Base-by-base conservation (phyloP, 2,329 filamentous ascomycete species). In the Corynespora cassiicola region DNA sequence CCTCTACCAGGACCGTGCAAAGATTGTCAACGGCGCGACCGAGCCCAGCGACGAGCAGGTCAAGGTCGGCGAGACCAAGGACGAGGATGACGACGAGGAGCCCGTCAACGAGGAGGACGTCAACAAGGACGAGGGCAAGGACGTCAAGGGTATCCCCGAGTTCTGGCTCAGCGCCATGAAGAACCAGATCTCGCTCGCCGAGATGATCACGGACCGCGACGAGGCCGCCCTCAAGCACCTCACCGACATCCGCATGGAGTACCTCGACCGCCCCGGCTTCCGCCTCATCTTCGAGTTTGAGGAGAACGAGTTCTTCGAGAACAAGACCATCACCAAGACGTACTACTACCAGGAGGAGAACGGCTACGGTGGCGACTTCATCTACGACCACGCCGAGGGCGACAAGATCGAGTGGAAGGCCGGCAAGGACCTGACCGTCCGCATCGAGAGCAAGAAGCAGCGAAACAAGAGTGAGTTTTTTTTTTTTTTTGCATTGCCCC, bases 131-230 rank as follows among this genome's bases (percentile, higher is more conserved):
- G 73, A 77, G 35, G 62, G 65, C 42, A 73, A 77, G 48, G 70
- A 77, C 39, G 74, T 86, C 52, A 79, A 84, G 62, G 94, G 94
- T 72, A 96, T 99, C 50, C 94, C 94, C 50, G 94, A 99, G 75
- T 99, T 99, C 81, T 99, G 94, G 94, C 81, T 99, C 33, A 96
- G 92, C 47, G 92, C 95, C 58, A 97, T 99, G 92, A 99, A 99
- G 82, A 99, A 99, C 79, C 92, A 96, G 71, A 84, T 94, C 63
- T 95, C 91, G 19, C 85, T 99, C 39, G 90, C 92, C 39, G 95
- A 99, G 75, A 96, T 96, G 84, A 96, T 99, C 70, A 99, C 94
- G 62, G 94, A 97, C 63, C 88, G 90, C 53, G 94, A 99, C 68
- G 94, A 99, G 81, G 85, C 83, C 56, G 94, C 91, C 36, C 85